Evolutionary conservation across 1,284 basidiomycete species (phyloP).

Genomic region (Rhodotorula sp.): DNA sequence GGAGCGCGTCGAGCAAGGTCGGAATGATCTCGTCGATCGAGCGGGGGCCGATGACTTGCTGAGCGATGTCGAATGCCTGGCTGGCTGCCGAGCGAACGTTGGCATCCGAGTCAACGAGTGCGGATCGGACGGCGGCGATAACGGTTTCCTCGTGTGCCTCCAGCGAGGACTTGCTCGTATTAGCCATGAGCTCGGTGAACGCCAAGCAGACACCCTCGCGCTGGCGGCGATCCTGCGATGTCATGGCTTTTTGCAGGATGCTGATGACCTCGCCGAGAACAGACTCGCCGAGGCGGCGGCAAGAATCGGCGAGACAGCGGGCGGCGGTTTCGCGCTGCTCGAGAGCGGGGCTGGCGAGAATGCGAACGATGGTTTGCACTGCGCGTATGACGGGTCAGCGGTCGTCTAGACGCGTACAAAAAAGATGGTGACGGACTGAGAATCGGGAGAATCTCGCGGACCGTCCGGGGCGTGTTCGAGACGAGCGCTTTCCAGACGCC

Average conservation of each 20-base stretch:
- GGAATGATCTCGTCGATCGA: slow-evolving; percentile 98
- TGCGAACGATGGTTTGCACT: slow-evolving; percentile 59
- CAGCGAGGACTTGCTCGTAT: slow-evolving; percentile 77
- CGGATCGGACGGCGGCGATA: slow-evolving; percentile 75
- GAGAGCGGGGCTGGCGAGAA: slow-evolving; percentile 72
- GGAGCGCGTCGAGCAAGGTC: slow-evolving; percentile 86
- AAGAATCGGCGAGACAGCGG: slow-evolving; percentile 83
- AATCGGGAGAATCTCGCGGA: slow-evolving; percentile 89
- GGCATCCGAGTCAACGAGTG: slow-evolving; percentile 83
- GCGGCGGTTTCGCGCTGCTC: slow-evolving; percentile 93
- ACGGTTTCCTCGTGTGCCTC: slow-evolving; percentile 90
- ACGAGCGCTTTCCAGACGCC: slow-evolving; percentile 99
- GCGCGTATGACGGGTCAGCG: neutral
- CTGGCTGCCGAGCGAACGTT: slow-evolving; percentile 90
- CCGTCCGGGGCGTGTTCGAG: slow-evolving; percentile 64
- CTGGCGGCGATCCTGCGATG: slow-evolving; percentile 69
- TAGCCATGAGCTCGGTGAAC: slow-evolving; percentile 85
- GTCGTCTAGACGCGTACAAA: neutral
- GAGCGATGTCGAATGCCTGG: slow-evolving; percentile 87
- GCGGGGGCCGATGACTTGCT: slow-evolving; percentile 82
- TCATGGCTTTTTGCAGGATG: slow-evolving; percentile 45
- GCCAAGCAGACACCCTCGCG: slow-evolving; percentile 86
- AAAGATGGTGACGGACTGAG: slow-evolving; percentile 60
- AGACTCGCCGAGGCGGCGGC: slow-evolving; percentile 93
- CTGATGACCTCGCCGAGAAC: slow-evolving; percentile 69